A percentile compares a stretch with the other conserved stretches of the same genome.
Conservation (phyloP, 495 filamentous ascomycete species). For the Aspergillus baeticus region DNA sequence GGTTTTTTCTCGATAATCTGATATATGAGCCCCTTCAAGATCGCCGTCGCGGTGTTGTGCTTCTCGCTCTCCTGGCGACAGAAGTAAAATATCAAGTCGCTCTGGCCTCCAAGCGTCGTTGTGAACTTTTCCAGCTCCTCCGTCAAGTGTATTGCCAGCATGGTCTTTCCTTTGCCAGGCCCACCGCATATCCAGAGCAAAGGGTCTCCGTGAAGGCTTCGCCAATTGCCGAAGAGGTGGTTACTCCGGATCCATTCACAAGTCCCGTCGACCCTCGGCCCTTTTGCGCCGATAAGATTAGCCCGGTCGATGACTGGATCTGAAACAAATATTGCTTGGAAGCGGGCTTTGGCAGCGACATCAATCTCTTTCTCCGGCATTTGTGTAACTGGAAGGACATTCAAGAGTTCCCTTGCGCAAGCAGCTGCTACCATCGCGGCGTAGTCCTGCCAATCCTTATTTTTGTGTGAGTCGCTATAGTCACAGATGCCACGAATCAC, state of each 20-base stretch:
- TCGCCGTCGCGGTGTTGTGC: constrained; percentile 40
- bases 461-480: constrained; percentile 27
- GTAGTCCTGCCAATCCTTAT: constrained; percentile 8
- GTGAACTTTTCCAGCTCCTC: constrained; percentile 33
- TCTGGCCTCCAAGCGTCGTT: constrained; percentile 4
- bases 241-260: constrained; percentile 49
- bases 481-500: constrained; percentile 28
- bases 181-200: constrained; percentile 48
- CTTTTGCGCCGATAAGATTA: constrained; percentile 29
- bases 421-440: constrained; percentile 21
- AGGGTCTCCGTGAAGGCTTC: constrained; percentile 19
- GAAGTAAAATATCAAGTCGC: constrained; percentile 42
- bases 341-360: neutral
- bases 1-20: constrained; percentile 23
- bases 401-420: constrained; percentile 16
- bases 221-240: constrained; percentile 36
- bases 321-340: neutral
- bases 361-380: neutral
- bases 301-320: constrained; percentile 49
- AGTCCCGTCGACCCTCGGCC: constrained; percentile 30
- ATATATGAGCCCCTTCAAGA: constrained; percentile 41
- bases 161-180: constrained; percentile 52
- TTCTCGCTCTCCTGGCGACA: constrained; percentile 42
- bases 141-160: constrained; percentile 46
- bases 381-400: neutral